Percentiles rank a stretch among this genome's conserved stretches.
These are phyloP conservation scores for Schizophyllum commune DNA, from an alignment of 1,284 basidiomycete genomes.

Conservation along the genomic window DNA sequence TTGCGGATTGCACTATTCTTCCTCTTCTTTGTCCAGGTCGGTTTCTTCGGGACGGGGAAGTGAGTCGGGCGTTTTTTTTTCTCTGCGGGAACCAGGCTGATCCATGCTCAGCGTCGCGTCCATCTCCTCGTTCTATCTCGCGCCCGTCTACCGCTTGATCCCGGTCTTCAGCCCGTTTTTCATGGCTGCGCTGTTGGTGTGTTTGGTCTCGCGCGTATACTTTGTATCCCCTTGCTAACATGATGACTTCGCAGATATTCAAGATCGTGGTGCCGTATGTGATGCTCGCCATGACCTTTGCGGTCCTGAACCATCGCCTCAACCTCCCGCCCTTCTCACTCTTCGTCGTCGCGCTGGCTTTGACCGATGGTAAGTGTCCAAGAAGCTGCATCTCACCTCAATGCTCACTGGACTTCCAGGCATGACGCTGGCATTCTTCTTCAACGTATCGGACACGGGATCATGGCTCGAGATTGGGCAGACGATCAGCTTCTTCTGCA, in stretches of 20 bases:
- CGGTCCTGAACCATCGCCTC: constrained; percentile 58
- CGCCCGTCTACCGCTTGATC: constrained; percentile 83
- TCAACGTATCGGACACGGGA: constrained; percentile 74
- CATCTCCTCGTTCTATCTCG: constrained; percentile 85
- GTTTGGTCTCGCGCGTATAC: too few relatives aligned
- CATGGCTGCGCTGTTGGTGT: constrained; percentile 68
- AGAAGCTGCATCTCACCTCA: too few relatives aligned
- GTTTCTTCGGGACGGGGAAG: constrained; percentile 88
- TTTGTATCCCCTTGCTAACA: too few relatives aligned
- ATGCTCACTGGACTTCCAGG: constrained; percentile 26
- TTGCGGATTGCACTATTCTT: constrained; percentile 76
- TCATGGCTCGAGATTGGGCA: constrained; percentile 90
- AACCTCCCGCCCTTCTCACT: constrained; percentile 69
- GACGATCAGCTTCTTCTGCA: constrained; percentile 84
- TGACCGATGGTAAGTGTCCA: constrained; percentile 55
- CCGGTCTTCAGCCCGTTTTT: constrained; percentile 85
- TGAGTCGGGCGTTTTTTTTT: constrained; percentile 29
- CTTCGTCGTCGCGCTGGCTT: constrained; percentile 64
- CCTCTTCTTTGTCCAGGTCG: constrained; percentile 82
- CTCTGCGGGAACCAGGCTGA: neutral
- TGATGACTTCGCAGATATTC: constrained; percentile 47
- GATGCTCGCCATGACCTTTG: constrained; percentile 63
- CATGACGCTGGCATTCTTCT: constrained; percentile 81
- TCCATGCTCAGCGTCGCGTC: constrained; percentile 67
- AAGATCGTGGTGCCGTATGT: constrained; percentile 80